A percentile compares a stretch with the other conserved stretches of the same genome.
These are phyloP conservation scores for Cordyceps militaris DNA, from an alignment of 2,329 filamentous ascomycete genomes.

Conservation along the genomic window DNA sequence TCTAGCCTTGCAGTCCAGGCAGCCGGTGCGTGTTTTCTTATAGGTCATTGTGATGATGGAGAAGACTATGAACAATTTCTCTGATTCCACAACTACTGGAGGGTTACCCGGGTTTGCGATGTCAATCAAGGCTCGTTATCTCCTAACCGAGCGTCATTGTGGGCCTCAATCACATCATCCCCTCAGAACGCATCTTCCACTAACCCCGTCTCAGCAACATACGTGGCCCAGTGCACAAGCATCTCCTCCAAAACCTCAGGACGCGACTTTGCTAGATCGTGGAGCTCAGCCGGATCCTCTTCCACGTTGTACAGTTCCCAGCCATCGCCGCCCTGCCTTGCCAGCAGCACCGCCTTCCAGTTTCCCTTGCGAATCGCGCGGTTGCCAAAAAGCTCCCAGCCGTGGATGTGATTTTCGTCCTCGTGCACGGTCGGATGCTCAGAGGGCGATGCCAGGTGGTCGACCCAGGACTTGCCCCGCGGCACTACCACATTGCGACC, in stretches of 20 bases:
- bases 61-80: no score
- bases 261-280: constrained; percentile 24
- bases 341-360: constrained; percentile 25
- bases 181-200: neutral
- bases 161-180: constrained; percentile 1
- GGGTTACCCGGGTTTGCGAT: neutral
- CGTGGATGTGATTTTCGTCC: constrained; percentile 37
- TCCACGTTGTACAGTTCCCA: constrained; percentile 29
- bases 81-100: neutral
- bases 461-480: constrained; percentile 40
- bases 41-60: neutral
- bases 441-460: constrained; percentile 26
- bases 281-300: constrained; percentile 26
- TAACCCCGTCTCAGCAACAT: constrained; percentile 31
- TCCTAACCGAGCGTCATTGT: neutral
- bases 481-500: constrained; percentile 44
- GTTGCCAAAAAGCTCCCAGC: constrained; percentile 29
- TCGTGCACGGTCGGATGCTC: constrained; percentile 35
- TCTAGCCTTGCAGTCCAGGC: neutral
- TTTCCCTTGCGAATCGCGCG: constrained; percentile 28
- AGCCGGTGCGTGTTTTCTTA: neutral
- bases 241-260: constrained; percentile 40
- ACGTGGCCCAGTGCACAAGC: constrained; percentile 49
- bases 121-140: neutral
- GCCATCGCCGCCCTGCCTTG: constrained; percentile 18